A percentile compares a stretch with the other conserved stretches of the same genome.
phyloP scores from a whole-genome alignment of 2,329 filamentous ascomycete species.

The Ceratocystis lukuohia region DNA sequence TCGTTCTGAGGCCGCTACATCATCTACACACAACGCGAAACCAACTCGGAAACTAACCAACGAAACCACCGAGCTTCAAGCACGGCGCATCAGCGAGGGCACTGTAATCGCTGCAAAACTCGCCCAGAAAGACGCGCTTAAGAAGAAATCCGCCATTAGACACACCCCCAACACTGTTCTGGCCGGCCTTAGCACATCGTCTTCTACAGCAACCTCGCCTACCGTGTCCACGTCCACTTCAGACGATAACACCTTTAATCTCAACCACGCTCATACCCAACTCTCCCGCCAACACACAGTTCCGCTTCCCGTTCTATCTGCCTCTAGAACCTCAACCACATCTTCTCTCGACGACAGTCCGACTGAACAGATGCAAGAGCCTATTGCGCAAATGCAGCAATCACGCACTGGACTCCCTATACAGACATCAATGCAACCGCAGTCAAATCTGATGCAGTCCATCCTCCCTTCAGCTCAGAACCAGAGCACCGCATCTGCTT shows the following conservation, averaged over 20 bases:
- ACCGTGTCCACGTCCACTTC: not conserved
- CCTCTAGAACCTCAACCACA: not conserved
- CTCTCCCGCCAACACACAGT: not conserved
- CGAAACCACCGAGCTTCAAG: constrained; percentile 37
- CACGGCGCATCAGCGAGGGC: constrained; percentile 48
- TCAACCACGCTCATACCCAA: not conserved
- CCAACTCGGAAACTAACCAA: constrained; percentile 14
- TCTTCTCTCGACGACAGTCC: not conserved
- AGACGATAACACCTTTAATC: not conserved
- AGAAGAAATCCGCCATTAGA: constrained; percentile 11
- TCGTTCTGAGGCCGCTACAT: constrained; percentile 19
- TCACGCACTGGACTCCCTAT: constrained; percentile 9
- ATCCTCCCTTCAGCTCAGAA: constrained; percentile 2
- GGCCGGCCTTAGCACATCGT: not conserved
- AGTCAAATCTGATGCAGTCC: constrained; percentile 15
- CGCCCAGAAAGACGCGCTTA: constrained; percentile 41
- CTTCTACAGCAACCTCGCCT: not conserved
- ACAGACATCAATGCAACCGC: constrained; percentile 10
- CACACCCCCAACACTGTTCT: not conserved
- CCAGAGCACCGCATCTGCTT: constrained; percentile 5
- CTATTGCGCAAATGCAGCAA: constrained; percentile 10
- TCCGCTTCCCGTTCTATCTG: constrained; percentile 6
- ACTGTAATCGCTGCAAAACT: constrained; percentile 45
- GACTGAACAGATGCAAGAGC: constrained; percentile 7
- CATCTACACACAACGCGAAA: constrained; percentile 27